Evolutionary conservation across 1,139 yeast genomes (phyloP).

Genomic region (Kazachstania sp.): DNA sequence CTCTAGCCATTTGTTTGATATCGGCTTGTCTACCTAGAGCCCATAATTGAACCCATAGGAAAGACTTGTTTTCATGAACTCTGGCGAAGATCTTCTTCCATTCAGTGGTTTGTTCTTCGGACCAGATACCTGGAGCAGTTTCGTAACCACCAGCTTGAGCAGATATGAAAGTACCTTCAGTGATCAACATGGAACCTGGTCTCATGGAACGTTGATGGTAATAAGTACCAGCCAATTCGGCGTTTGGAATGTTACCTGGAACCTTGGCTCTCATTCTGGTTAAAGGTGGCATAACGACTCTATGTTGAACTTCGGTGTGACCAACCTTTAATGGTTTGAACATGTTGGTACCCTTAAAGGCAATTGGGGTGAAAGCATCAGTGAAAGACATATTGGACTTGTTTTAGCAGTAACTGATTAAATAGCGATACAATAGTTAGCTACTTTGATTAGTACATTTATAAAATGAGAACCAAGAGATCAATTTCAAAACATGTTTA

Average conservation of each 20-base stretch:
- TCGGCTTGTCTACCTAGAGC: conserved; percentile 45
- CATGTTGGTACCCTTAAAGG: conserved; percentile 31
- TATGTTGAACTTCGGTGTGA: conserved; percentile 2
- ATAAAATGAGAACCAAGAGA: background rate
- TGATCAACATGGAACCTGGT: conserved; percentile 4
- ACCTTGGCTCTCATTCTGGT: conserved; percentile 6
- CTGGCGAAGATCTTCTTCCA: conserved; percentile 5
- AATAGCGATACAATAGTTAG: background rate
- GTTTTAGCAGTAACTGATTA: background rate
- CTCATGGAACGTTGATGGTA: conserved; percentile 4
- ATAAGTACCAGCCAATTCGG: conserved; percentile 2
- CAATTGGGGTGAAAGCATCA: conserved; percentile 10
- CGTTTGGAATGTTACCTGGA: conserved; percentile 4
- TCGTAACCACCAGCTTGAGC: conserved; percentile 6
- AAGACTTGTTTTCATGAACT: conserved; percentile 26
- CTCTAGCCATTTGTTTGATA: conserved; percentile 24
- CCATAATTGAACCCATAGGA: conserved; percentile 50
- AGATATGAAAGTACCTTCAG: conserved; percentile 6
- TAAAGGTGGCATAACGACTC: conserved; percentile 4
- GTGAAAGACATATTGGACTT: background rate
- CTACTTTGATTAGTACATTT: background rate
- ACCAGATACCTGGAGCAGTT: conserved; percentile 7
- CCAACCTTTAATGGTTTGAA: conserved; percentile 24
- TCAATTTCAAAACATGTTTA: background rate
- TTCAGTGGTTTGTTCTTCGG: conserved; percentile 1